These are phyloP conservation scores for Stentor roeselii DNA, from an alignment of 73 alveolate genomes.

Conservation along the genomic window DNA sequence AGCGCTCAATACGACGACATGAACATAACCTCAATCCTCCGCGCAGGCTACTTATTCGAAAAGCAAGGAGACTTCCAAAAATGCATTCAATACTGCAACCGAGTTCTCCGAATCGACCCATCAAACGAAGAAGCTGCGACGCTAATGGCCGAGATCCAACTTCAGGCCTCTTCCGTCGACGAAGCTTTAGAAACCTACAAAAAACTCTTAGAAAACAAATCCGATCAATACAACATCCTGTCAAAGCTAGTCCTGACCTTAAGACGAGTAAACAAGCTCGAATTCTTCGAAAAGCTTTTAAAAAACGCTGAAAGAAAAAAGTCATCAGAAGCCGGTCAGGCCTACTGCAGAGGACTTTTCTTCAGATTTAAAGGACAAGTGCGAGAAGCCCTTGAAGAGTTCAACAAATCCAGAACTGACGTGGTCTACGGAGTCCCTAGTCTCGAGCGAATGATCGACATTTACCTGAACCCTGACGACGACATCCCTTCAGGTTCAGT, in stretches of 20 bases:
- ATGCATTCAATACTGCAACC: slow-evolving; percentile 69
- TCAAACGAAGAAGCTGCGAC: slow-evolving; percentile 73
- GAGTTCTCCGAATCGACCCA: slow-evolving; percentile 68
- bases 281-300: slow-evolving; percentile 47
- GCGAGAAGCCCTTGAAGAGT: slow-evolving; percentile 83
- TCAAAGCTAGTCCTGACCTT: slow-evolving; percentile 47
- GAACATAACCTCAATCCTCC: slow-evolving; percentile 58
- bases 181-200: slow-evolving; percentile 57
- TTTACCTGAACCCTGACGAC: slow-evolving; percentile 73
- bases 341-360: slow-evolving; percentile 92
- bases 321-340: slow-evolving; percentile 85
- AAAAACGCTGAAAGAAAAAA: slow-evolving; percentile 67
- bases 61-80: slow-evolving; percentile 57
- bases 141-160: slow-evolving; percentile 75
- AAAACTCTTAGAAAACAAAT: slow-evolving; percentile 51
- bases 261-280: slow-evolving; percentile 58
- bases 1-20: slow-evolving; percentile 34
- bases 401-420: slow-evolving; percentile 88
- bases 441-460: slow-evolving; percentile 87
- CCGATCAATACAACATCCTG: slow-evolving; percentile 61
- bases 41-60: slow-evolving; percentile 60
- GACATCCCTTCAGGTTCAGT: slow-evolving; percentile 18
- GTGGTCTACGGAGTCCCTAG: slow-evolving; percentile 87
- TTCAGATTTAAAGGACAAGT: slow-evolving; percentile 82
- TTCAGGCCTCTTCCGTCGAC: slow-evolving; percentile 51